A percentile compares a stretch with the other conserved stretches of the same genome.
These are phyloP conservation scores for Gaeumannomyces tritici DNA, from an alignment of 2,329 filamentous ascomycete genomes.

Conservation along the genomic window DNA sequence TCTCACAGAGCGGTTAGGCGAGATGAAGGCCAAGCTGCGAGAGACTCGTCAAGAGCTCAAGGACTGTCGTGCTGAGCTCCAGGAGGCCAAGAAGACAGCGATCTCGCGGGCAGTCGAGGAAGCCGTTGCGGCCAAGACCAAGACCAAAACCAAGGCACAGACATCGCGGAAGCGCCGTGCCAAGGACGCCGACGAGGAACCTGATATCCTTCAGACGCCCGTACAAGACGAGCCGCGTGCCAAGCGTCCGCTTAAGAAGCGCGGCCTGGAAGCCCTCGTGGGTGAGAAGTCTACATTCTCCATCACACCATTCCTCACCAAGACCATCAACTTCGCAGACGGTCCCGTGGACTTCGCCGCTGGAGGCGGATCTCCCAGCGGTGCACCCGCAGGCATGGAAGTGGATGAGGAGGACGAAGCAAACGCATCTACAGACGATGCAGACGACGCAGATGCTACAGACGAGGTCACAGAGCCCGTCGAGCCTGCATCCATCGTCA, in stretches of 20 bases:
- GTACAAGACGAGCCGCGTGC: slow-evolving; percentile 23
- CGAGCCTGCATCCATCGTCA: neutral
- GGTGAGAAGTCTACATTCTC: slow-evolving; percentile 87
- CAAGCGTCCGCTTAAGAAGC: slow-evolving; percentile 43
- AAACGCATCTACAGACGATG: neutral
- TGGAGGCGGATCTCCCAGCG: slow-evolving; percentile 3
- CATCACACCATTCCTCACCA: slow-evolving; percentile 86
- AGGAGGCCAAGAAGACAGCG: slow-evolving; percentile 25
- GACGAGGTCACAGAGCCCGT: neutral
- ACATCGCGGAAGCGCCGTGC: slow-evolving; percentile 33
- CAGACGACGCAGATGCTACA: neutral
- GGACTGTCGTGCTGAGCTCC: slow-evolving; percentile 39
- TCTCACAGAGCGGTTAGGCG: slow-evolving; percentile 61
- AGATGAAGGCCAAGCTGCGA: slow-evolving; percentile 60
- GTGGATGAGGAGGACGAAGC: slow-evolving; percentile 8
- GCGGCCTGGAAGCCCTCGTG: slow-evolving; percentile 44
- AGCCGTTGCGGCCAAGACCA: slow-evolving; percentile 1
- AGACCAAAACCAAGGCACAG: slow-evolving; percentile 20
- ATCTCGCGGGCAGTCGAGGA: slow-evolving; percentile 17
- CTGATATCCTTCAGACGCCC: slow-evolving; percentile 34
- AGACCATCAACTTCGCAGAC: slow-evolving; percentile 40
- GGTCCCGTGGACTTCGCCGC: slow-evolving; percentile 16
- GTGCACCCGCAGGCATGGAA: slow-evolving; percentile 6
- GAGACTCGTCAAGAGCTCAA: slow-evolving; percentile 65
- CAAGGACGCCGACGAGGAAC: slow-evolving; percentile 29